phyloP scores from a whole-genome alignment of 176 grass and related monocot genomes.

The Oryza meridionalis region DNA sequence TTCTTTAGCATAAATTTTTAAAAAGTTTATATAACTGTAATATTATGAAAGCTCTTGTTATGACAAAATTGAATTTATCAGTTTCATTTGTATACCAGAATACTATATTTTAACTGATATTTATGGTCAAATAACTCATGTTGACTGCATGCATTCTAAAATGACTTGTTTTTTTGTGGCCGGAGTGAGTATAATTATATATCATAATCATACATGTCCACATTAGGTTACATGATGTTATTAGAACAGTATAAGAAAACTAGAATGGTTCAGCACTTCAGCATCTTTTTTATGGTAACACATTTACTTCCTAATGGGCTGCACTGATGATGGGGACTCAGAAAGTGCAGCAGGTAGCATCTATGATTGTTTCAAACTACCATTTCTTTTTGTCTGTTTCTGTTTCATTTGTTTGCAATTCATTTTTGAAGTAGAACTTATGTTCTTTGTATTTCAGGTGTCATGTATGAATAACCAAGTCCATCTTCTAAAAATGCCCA shows the following conservation, averaged over 20 bases:
- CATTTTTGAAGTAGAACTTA: slow-evolving; percentile 1
- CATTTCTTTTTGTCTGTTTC: background rate
- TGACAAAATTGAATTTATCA: background rate
- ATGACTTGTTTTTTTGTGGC: background rate
- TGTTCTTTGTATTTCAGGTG: slow-evolving; percentile 56
- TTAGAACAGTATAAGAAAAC: slow-evolving; percentile 1
- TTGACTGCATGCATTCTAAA: background rate
- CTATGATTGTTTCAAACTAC: slow-evolving; percentile 7
- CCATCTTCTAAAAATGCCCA: slow-evolving; percentile 89
- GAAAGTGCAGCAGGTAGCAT: background rate
- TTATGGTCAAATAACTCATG: background rate
- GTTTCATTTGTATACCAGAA: background rate
- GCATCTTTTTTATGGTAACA: background rate
- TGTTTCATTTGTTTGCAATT: slow-evolving; percentile 2
- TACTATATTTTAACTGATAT: background rate
- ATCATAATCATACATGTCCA: background rate
- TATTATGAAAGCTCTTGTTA: background rate
- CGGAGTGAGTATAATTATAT: background rate
- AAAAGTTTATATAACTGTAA: background rate
- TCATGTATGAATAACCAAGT: slow-evolving; percentile 81
- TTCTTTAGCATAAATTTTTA: background rate
- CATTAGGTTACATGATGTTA: background rate
- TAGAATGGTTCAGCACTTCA: background rate
- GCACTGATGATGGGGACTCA: background rate
- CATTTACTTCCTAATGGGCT: slow-evolving; percentile 3